phyloP scores from a whole-genome alignment of 1,284 basidiomycete species.

The Cystobasidium pallidum region DNA sequence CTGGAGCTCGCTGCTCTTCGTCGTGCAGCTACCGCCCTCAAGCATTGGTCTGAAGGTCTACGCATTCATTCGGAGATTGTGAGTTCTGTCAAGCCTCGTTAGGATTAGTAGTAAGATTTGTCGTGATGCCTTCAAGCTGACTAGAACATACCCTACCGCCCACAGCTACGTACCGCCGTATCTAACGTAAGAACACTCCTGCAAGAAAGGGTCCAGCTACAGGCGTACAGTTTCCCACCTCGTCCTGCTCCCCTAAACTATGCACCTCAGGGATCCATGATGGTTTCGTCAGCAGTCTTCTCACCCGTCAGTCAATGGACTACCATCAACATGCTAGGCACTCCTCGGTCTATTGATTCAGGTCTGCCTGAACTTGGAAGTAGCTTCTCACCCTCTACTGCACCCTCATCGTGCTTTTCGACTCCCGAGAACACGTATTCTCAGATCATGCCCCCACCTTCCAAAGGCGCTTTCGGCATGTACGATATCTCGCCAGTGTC shows the following conservation, averaged over 20 bases:
- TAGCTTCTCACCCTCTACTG: conserved; percentile 30
- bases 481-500: conserved; percentile 1
- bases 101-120: too few species aligned
- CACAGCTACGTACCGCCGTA: conserved; percentile 26
- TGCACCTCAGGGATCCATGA: neutral
- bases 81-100: too few species aligned
- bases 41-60: conserved; percentile 29
- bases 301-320: conserved; percentile 24
- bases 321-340: conserved; percentile 6
- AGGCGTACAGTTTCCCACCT: conserved; percentile 39
- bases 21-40: conserved; percentile 20
- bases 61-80: conserved; percentile 39
- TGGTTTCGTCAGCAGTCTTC: neutral
- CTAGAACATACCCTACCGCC: neutral
- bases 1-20: conserved; percentile 34
- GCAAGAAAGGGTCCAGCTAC: conserved; percentile 24
- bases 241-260: conserved; percentile 11
- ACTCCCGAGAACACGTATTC: conserved; percentile 6
- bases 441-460: conserved; percentile 6
- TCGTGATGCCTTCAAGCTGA: neutral
- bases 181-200: conserved; percentile 7
- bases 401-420: neutral
- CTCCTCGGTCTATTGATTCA: neutral
- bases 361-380: conserved; percentile 8
- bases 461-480: neutral